phyloP scores from a whole-genome alignment of 2,329 filamentous ascomycete species.

The Cladosporium sp. region DNA sequence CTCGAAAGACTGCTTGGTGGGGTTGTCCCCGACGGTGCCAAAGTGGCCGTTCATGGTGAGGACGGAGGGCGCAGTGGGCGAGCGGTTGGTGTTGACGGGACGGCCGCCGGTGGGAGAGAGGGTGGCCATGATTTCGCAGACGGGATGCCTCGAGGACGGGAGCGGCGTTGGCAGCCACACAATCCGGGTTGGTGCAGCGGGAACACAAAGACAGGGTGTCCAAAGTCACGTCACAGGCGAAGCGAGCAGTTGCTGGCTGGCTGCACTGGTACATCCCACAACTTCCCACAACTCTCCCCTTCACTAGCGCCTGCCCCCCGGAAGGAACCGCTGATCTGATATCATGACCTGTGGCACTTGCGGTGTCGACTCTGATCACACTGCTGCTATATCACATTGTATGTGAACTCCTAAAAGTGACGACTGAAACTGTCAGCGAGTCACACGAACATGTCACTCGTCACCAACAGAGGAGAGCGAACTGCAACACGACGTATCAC shows the following conservation, averaged over 20 bases:
- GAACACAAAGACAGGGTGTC: slow-evolving; percentile 7
- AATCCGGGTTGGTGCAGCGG: neutral
- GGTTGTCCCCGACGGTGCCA: slow-evolving; percentile 63
- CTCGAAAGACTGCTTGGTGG: slow-evolving; percentile 68
- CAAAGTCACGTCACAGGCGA: slow-evolving; percentile 6
- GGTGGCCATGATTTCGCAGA: slow-evolving; percentile 7
- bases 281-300: slow-evolving; percentile 1
- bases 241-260: neutral
- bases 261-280: neutral
- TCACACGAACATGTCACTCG: neutral
- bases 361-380: neutral
- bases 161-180: slow-evolving; percentile 1
- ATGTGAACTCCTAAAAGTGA: neutral
- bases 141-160: neutral
- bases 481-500: neutral
- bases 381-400: neutral
- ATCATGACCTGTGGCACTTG: neutral
- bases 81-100: slow-evolving; percentile 16
- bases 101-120: slow-evolving; percentile 10
- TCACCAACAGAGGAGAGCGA: no score
- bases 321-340: slow-evolving; percentile 3
- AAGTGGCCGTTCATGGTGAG: slow-evolving; percentile 74
- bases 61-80: slow-evolving; percentile 31
- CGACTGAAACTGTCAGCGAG: neutral
- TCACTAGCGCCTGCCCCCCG: neutral